Percentiles rank a stretch among this genome's conserved stretches.
These are phyloP conservation scores for Seiridium cupressi DNA, from an alignment of 2,329 filamentous ascomycete genomes.

Conservation along the genomic window DNA sequence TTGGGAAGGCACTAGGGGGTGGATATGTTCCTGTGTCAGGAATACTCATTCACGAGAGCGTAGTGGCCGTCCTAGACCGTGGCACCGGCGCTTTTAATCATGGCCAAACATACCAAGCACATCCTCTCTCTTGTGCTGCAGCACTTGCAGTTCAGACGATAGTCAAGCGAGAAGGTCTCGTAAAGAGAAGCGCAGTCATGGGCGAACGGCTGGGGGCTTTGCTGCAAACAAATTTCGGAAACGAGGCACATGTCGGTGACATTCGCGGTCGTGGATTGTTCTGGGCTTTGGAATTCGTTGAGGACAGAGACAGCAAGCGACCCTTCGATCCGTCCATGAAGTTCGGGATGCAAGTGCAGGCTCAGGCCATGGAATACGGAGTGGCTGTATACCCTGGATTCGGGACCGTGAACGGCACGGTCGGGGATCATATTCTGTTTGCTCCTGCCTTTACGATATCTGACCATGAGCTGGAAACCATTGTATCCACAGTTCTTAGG, in stretches of 20 bases:
- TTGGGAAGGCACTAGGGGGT: constrained; percentile 62
- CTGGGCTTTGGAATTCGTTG: constrained; percentile 40
- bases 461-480: neutral
- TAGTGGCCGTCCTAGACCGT: constrained; percentile 45
- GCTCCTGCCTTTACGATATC: neutral
- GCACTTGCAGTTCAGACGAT: constrained; percentile 39
- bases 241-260: neutral
- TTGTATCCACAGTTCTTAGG: neutral
- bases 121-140: constrained; percentile 36
- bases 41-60: constrained; percentile 48
- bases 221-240: constrained; percentile 23
- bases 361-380: neutral
- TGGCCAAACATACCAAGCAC: constrained; percentile 54
- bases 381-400: neutral
- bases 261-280: constrained; percentile 43
- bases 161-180: constrained; percentile 30
- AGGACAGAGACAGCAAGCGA: neutral
- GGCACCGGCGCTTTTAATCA: constrained; percentile 49
- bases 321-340: neutral
- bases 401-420: neutral
- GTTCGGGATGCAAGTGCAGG: neutral
- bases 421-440: neutral
- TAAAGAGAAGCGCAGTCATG: constrained; percentile 32
- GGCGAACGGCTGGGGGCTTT: constrained; percentile 26
- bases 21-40: constrained; percentile 62